A percentile compares a stretch with the other conserved stretches of the same genome.
These are phyloP conservation scores for Westerdykella sp. DNA, from an alignment of 2,329 filamentous ascomycete genomes.

Conservation along the genomic window DNA sequence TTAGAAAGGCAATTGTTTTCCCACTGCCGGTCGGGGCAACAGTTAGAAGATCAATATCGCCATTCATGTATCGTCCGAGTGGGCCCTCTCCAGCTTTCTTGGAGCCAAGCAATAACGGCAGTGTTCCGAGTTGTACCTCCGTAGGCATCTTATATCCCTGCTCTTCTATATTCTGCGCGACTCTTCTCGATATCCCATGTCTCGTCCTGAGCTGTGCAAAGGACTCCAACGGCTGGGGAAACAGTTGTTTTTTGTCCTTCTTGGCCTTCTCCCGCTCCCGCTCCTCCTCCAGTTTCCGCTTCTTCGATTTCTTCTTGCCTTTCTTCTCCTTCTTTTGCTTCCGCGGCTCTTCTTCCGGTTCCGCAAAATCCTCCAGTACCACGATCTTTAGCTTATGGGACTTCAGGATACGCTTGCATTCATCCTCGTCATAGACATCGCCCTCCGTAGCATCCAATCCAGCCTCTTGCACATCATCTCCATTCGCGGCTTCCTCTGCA, in stretches of 20 bases:
- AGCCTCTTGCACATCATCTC: constrained; percentile 1
- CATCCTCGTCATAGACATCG: constrained; percentile 54
- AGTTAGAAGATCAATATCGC: constrained; percentile 68
- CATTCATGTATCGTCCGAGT: constrained; percentile 9
- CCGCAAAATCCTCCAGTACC: constrained; percentile 51
- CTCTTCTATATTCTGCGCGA: constrained; percentile 72
- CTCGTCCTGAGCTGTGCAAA: constrained; percentile 66
- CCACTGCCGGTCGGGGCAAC: constrained; percentile 94
- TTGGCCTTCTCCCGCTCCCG: constrained; percentile 34
- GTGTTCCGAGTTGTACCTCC: constrained; percentile 81
- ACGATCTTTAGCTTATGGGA: constrained; percentile 82
- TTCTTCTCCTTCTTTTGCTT: constrained; percentile 46
- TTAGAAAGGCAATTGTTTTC: constrained; percentile 89
- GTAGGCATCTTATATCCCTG: constrained; percentile 86
- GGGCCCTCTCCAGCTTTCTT: constrained; percentile 23
- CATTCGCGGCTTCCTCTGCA: constrained; percentile 2
- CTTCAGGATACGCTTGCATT: constrained; percentile 67
- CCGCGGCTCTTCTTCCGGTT: constrained; percentile 34
- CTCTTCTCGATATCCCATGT: constrained; percentile 66
- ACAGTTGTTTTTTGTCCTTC: constrained; percentile 57
- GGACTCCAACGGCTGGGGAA: constrained; percentile 69
- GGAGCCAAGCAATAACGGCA: constrained; percentile 68
- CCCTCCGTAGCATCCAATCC: constrained; percentile 1
- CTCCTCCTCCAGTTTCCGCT: constrained; percentile 29
- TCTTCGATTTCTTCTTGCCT: constrained; percentile 50